Evolutionary conservation across 179 eudicot genomes (phyloP).

Genomic region (Patellifolia procumbens): DNA sequence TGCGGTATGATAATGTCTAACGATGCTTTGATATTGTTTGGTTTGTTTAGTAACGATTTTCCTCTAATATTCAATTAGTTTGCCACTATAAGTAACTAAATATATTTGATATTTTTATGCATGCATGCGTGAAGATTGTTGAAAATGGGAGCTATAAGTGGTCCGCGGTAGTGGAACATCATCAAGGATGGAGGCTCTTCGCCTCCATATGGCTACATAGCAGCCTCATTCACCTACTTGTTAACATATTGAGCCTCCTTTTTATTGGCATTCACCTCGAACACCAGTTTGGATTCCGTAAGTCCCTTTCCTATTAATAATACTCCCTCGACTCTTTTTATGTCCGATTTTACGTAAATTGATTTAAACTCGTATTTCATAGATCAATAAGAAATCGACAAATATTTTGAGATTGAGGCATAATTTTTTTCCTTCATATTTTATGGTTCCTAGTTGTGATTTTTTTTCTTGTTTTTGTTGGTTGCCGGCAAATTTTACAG

Average conservation of each 20-base stretch:
- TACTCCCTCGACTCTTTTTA: background rate
- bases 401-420: too few relatives aligned
- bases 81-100: too few relatives aligned
- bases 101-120: too few relatives aligned
- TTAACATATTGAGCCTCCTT: slow-evolving; percentile 66
- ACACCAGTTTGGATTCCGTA: slow-evolving; percentile 83
- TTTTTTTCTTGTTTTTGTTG: background rate
- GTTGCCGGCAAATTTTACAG: slow-evolving; percentile 35
- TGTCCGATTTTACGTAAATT: too few relatives aligned
- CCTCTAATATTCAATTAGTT: too few relatives aligned
- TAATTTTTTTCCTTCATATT: too few relatives aligned
- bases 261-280: slow-evolving; percentile 79
- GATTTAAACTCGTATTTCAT: too few relatives aligned
- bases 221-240: slow-evolving; percentile 67
- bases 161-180: slow-evolving; percentile 47
- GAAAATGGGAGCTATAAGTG: slow-evolving; percentile 72
- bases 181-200: slow-evolving; percentile 79
- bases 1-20: too few relatives aligned
- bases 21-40: too few relatives aligned
- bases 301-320: background rate
- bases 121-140: slow-evolving; percentile 43
- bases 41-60: too few relatives aligned
- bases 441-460: background rate
- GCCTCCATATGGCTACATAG: slow-evolving; percentile 84
- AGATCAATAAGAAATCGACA: too few relatives aligned